phyloP scores from a whole-genome alignment of 352 stramenopile genomes.

The Elongisporangium undulatum region DNA sequence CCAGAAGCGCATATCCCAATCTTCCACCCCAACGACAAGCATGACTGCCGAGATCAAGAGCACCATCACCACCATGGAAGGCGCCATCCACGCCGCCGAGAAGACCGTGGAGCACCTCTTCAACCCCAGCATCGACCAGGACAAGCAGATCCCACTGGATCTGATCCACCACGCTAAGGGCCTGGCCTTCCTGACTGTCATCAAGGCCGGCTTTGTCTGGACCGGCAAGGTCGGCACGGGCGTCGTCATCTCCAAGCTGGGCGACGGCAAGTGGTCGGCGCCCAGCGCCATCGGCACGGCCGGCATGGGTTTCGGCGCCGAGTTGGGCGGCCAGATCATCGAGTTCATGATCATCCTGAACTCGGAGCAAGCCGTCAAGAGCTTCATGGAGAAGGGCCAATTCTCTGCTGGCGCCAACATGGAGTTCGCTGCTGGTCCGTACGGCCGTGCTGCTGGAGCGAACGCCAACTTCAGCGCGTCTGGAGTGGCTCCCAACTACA shows the following conservation, averaged over 20 bases:
- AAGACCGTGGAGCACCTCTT: conserved; percentile 91
- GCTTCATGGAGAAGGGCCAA: conserved; percentile 82
- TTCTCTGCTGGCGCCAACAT: conserved; percentile 78
- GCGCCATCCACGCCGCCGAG: conserved; percentile 86
- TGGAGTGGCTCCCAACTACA: conserved; percentile 83
- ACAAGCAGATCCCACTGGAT: conserved; percentile 87
- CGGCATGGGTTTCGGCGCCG: conserved; percentile 83
- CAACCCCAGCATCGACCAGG: conserved; percentile 78
- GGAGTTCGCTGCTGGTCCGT: conserved; percentile 77
- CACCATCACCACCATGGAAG: conserved; percentile 87
- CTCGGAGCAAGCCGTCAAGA: conserved; percentile 91
- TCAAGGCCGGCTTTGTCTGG: conserved; percentile 89
- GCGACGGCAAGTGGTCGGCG: conserved; percentile 93
- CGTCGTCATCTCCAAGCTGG: conserved; percentile 92
- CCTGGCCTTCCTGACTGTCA: conserved; percentile 89
- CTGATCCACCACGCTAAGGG: conserved; percentile 87
- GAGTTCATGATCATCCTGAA: conserved; percentile 93
- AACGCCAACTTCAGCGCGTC: conserved; percentile 75
- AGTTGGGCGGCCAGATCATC: conserved; percentile 78
- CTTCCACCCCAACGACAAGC: too few species aligned
- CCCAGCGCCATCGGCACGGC: conserved; percentile 92
- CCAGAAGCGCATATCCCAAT: too few species aligned
- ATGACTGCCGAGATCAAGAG: conserved; percentile 33
- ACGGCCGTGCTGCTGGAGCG: conserved; percentile 68
- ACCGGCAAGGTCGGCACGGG: conserved; percentile 86